phyloP scores from a whole-genome alignment of 1,284 basidiomycete species.

The Fomitopsis betulina region DNA sequence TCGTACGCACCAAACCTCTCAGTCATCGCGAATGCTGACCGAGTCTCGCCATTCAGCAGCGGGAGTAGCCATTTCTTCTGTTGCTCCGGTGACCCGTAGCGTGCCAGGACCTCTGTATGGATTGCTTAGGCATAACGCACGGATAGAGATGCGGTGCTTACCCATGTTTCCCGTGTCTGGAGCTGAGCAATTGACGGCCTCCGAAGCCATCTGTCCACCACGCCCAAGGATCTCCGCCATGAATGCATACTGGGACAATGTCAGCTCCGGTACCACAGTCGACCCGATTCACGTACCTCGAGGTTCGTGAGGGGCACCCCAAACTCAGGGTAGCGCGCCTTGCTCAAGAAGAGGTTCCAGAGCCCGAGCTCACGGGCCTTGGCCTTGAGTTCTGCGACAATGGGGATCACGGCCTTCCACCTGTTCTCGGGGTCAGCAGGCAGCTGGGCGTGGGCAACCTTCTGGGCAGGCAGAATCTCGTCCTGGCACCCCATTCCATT shows the following conservation, averaged over 20 bases:
- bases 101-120: constrained; percentile 84
- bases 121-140: neutral
- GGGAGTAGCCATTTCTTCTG: constrained; percentile 90
- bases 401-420: constrained; percentile 82
- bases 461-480: constrained; percentile 80
- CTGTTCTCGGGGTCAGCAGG: constrained; percentile 71
- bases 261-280: neutral
- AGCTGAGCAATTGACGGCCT: constrained; percentile 89
- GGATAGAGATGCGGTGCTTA: constrained; percentile 29
- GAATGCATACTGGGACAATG: constrained; percentile 73
- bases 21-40: constrained; percentile 94
- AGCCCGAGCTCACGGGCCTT: constrained; percentile 87
- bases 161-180: constrained; percentile 98
- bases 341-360: constrained; percentile 97
- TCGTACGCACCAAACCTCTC: constrained; percentile 72
- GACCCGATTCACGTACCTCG: constrained; percentile 52
- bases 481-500: constrained; percentile 48
- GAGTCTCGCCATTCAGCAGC: constrained; percentile 88
- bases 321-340: constrained; percentile 84
- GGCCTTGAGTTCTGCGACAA: constrained; percentile 83
- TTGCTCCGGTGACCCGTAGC: constrained; percentile 87
- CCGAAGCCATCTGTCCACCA: constrained; percentile 75
- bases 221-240: constrained; percentile 95
- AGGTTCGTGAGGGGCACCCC: constrained; percentile 91
- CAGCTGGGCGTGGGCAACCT: constrained; percentile 80